Percentiles rank a stretch among this genome's conserved stretches.
Conservation (phyloP, 1,284 basidiomycete genomes). For the Chalciporus sp. region DNA sequence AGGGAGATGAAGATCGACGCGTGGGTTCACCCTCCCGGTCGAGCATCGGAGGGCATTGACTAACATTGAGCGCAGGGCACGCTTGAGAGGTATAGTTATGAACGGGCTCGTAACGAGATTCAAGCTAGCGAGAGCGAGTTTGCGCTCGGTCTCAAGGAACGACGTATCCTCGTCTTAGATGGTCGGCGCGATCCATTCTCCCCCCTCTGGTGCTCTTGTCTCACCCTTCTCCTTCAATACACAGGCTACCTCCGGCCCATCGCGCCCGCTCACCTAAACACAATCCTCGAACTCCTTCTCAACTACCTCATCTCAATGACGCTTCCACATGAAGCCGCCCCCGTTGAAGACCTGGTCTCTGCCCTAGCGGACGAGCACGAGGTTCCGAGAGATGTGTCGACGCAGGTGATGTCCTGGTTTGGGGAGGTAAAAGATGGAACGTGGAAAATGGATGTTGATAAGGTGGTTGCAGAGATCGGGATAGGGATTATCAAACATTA, state of each 20-base stretch:
- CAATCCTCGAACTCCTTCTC: slow-evolving; percentile 73
- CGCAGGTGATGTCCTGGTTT: slow-evolving; percentile 80
- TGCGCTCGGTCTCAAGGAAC: slow-evolving; percentile 59
- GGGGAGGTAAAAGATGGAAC: slow-evolving; percentile 56
- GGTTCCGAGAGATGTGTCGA: slow-evolving; percentile 58
- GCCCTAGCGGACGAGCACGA: slow-evolving; percentile 77
- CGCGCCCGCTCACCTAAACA: slow-evolving; percentile 61
- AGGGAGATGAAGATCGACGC: slow-evolving; percentile 51
- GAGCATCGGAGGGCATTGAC: not conserved
- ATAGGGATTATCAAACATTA: slow-evolving; percentile 67
- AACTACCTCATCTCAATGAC: slow-evolving; percentile 66
- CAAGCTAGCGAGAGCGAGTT: slow-evolving; percentile 83
- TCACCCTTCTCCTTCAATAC: slow-evolving; percentile 1
- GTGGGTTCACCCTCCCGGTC: slow-evolving; percentile 19
- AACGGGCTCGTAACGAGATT: slow-evolving; percentile 62
- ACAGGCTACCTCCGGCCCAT: slow-evolving; percentile 72
- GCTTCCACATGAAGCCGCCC: slow-evolving; percentile 49
- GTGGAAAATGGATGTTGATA: slow-evolving; percentile 66
- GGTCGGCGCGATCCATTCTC: slow-evolving; percentile 46
- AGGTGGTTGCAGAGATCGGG: slow-evolving; percentile 68
- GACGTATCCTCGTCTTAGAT: slow-evolving; percentile 71
- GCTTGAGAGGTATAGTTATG: slow-evolving; percentile 50
- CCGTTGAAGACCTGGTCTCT: slow-evolving; percentile 55
- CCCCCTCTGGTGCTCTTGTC: not conserved
- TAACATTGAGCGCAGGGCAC: slow-evolving; percentile 16